phyloP scores from a whole-genome alignment of 2,329 filamentous ascomycete species.

The Colletotrichum spinosum region DNA sequence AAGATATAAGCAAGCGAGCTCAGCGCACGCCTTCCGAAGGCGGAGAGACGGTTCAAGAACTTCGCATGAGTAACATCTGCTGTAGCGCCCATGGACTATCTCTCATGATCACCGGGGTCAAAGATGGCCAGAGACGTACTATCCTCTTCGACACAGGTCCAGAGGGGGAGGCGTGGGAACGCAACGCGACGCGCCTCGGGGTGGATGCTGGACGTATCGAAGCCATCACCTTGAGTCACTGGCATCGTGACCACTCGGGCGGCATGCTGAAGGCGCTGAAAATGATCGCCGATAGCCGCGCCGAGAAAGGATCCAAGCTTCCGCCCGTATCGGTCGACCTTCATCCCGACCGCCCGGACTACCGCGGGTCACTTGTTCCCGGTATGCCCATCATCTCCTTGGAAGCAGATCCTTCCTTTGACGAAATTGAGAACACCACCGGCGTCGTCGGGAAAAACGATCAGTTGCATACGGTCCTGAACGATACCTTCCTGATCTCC shows the following conservation, averaged over 20 bases:
- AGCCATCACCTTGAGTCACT: conserved; percentile 61
- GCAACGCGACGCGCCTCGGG: conserved; percentile 57
- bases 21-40: conserved; percentile 46
- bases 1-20: conserved; percentile 52
- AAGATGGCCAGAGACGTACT: conserved; percentile 55
- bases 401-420: conserved; percentile 63
- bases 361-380: conserved; percentile 54
- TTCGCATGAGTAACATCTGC: conserved; percentile 62
- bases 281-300: conserved; percentile 55
- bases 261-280: conserved; percentile 61
- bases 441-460: conserved; percentile 48
- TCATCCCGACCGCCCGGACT: conserved; percentile 64
- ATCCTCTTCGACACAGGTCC: conserved; percentile 66
- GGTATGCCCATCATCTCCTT: conserved; percentile 56
- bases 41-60: conserved; percentile 55
- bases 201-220: conserved; percentile 43
- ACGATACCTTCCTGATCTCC: conserved; percentile 63
- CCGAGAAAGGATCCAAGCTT: background rate
- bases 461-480: conserved; percentile 58
- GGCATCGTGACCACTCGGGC: conserved; percentile 67
- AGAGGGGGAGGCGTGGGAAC: conserved; percentile 61
- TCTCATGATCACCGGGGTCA: conserved; percentile 61
- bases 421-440: conserved; percentile 51
- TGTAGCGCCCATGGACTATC: conserved; percentile 67
- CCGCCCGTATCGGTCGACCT: conserved; percentile 56